These are phyloP conservation scores for Ustilago loliicola DNA, from an alignment of 1,284 basidiomycete species.

Conservation along the genomic window DNA sequence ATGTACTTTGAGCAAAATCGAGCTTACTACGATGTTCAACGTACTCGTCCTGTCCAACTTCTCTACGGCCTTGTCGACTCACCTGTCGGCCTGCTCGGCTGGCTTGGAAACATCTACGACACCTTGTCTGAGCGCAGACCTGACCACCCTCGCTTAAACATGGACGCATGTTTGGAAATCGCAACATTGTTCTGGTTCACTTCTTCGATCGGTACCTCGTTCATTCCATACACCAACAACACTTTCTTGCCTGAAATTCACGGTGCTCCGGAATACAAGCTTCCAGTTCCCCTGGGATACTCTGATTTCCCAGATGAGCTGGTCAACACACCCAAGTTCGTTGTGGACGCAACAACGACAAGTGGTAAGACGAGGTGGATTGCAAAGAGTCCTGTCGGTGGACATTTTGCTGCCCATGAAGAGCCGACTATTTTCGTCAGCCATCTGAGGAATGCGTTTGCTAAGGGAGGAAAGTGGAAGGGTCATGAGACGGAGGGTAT, in stretches of 20 bases:
- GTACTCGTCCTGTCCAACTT: conserved; percentile 48
- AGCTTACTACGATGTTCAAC: conserved; percentile 59
- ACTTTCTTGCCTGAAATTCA: conserved; percentile 46
- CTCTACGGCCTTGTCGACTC: conserved; percentile 56
- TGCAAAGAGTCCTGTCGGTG: conserved; percentile 46
- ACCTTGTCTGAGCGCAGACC: conserved; percentile 26
- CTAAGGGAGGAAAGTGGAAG: conserved; percentile 37
- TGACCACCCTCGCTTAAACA: conserved; percentile 42
- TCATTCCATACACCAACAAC: conserved; percentile 59
- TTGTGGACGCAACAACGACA: conserved; percentile 44
- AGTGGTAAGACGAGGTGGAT: conserved; percentile 49
- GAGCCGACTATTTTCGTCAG: conserved; percentile 55
- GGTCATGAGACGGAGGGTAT: conserved; percentile 36
- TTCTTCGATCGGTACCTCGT: conserved; percentile 56
- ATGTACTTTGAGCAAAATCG: conserved; percentile 43
- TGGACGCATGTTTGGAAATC: conserved; percentile 43
- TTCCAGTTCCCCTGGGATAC: conserved; percentile 53
- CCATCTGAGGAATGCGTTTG: conserved; percentile 58
- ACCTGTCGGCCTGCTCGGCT: conserved; percentile 55
- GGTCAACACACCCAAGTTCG: conserved; percentile 46
- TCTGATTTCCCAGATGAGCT: conserved; percentile 59
- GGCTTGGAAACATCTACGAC: conserved; percentile 57
- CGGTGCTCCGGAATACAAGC: conserved; percentile 36
- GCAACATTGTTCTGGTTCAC: conserved; percentile 54
- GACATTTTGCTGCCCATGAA: conserved; percentile 62